Conservation (phyloP, 2,329 filamentous ascomycete species). For the Sclerotinia subarctica region DNA sequence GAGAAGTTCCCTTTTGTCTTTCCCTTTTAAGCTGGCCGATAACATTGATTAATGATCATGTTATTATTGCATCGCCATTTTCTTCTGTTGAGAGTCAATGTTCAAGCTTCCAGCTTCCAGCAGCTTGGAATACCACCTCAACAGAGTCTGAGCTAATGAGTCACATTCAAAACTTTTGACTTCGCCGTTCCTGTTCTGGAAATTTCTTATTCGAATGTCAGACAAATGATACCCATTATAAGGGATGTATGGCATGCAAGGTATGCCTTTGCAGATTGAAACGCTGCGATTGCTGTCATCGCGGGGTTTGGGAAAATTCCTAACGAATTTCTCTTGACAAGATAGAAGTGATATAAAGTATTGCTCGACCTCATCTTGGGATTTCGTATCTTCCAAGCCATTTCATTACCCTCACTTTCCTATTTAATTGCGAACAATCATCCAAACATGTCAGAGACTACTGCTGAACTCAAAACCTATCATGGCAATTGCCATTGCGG, state of each 20-base stretch:
- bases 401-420: not conserved
- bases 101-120: not conserved
- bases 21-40: not conserved
- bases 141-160: not conserved
- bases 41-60: not conserved
- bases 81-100: not conserved
- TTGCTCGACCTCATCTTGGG: not conserved
- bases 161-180: not conserved
- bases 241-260: not conserved
- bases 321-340: not conserved
- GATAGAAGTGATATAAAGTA: not conserved
- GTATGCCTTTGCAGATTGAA: not conserved
- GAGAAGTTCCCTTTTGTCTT: too few relatives aligned
- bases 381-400: not conserved
- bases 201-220: not conserved
- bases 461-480: conserved; percentile 37
- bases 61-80: not conserved
- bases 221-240: not conserved
- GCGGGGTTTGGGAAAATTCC: not conserved
- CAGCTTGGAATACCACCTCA: not conserved
- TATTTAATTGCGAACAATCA: not conserved
- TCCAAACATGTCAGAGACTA: not conserved
- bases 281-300: too few relatives aligned
- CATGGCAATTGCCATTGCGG: conserved; percentile 58
- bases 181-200: not conserved